These are phyloP conservation scores for thale cress (Arabidopsis thaliana) DNA, from an alignment of 345 rosid genomes.

Conservation along the genomic window DNA sequence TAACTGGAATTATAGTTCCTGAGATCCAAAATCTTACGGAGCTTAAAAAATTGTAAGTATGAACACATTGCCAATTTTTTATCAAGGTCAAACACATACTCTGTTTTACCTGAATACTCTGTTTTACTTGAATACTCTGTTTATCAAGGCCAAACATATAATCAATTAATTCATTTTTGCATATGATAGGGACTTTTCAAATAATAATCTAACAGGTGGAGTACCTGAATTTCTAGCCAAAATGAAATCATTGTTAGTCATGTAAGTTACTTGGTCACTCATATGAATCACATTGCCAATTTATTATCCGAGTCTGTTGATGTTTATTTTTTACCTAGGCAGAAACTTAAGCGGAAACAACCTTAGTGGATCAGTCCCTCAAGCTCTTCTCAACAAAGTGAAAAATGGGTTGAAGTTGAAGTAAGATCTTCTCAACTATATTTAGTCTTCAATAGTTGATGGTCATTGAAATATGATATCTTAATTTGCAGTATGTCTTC, in stretches of 20 bases:
- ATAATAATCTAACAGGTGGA: constrained; percentile 51
- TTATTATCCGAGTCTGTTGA: background rate
- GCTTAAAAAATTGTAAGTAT: constrained; percentile 54
- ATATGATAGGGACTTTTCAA: constrained; percentile 62
- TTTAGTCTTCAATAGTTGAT: background rate
- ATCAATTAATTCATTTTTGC: background rate
- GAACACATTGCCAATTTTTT: background rate
- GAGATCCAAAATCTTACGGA: constrained; percentile 45
- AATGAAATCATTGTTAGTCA: constrained; percentile 45
- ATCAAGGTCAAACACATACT: background rate
- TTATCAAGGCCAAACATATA: background rate
- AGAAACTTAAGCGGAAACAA: constrained; percentile 49
- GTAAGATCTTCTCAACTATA: constrained; percentile 26
- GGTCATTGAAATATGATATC: background rate
- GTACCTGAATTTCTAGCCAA: constrained; percentile 60
- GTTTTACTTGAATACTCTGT: too few relatives aligned
- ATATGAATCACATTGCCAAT: constrained; percentile 9
- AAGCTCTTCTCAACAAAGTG: constrained; percentile 33
- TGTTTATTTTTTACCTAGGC: constrained; percentile 1
- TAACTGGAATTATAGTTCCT: constrained; percentile 45
- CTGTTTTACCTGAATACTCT: too few relatives aligned
- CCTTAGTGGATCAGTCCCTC: constrained; percentile 57
- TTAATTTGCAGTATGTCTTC: background rate
- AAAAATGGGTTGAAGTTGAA: constrained; percentile 33
- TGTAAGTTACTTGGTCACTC: constrained; percentile 52